Conservation (phyloP, 2,329 filamentous ascomycete genomes). For the Fusarium domesticum region DNA sequence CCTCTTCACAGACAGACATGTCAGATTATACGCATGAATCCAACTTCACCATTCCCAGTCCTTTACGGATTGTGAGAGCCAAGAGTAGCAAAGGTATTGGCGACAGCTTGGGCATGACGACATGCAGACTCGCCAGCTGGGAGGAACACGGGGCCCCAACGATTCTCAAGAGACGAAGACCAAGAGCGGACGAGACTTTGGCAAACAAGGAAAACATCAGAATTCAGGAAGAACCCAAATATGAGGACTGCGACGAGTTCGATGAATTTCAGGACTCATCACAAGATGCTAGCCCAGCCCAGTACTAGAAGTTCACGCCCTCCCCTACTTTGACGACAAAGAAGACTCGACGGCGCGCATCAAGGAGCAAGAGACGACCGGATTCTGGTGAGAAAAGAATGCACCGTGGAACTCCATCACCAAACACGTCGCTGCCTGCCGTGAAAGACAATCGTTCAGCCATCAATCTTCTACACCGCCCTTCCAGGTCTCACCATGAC, state of each 20-base stretch:
- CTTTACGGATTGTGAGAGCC: slow-evolving; percentile 49
- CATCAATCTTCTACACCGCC: no score
- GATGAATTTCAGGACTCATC: not conserved
- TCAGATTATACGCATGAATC: slow-evolving; percentile 23
- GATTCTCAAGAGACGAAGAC: slow-evolving; percentile 6
- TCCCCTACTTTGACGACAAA: no score
- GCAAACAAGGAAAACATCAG: slow-evolving; percentile 19
- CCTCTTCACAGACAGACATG: slow-evolving; percentile 32
- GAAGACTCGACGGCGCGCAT: no score
- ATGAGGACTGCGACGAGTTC: slow-evolving; percentile 18
- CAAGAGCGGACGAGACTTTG: slow-evolving; percentile 32
- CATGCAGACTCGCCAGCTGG: not conserved
- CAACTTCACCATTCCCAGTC: slow-evolving; percentile 38
- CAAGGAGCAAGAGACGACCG: no score
- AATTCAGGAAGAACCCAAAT: slow-evolving; percentile 6
- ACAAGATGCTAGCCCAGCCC: no score
- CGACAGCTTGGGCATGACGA: slow-evolving; percentile 4
- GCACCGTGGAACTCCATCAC: no score
- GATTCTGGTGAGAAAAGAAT: no score
- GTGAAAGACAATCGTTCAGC: no score
- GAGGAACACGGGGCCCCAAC: slow-evolving; percentile 28
- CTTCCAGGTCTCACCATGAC: no score
- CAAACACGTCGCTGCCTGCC: no score
- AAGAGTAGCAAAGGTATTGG: slow-evolving; percentile 6
- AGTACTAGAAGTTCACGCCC: no score